Percentiles rank a stretch among this genome's conserved stretches.
These are phyloP conservation scores for Simplicillium sp. DNA, from an alignment of 2,329 filamentous ascomycete species.

Conservation along the genomic window DNA sequence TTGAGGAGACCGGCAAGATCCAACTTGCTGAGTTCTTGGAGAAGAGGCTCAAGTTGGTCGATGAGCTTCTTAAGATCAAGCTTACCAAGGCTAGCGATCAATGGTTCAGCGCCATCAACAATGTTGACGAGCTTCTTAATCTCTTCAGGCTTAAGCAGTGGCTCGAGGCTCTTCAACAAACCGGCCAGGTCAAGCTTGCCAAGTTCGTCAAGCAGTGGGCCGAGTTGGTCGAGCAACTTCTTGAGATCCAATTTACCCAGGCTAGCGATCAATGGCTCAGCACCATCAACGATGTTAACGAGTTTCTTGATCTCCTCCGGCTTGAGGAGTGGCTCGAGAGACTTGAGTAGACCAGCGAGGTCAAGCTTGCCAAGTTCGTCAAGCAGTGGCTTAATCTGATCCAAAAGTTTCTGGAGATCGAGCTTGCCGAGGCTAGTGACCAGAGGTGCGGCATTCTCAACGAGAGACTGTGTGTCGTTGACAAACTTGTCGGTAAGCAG, in stretches of 20 bases:
- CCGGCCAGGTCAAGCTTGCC: slow-evolving; percentile 19
- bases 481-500: slow-evolving; percentile 17
- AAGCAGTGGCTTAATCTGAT: slow-evolving; percentile 22
- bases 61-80: slow-evolving; percentile 24
- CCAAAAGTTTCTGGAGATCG: slow-evolving; percentile 22
- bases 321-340: slow-evolving; percentile 7
- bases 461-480: slow-evolving; percentile 21
- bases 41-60: slow-evolving; percentile 13
- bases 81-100: slow-evolving; percentile 17
- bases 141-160: slow-evolving; percentile 16
- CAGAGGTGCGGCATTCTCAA: slow-evolving; percentile 23
- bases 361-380: slow-evolving; percentile 18
- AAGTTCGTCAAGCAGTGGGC: slow-evolving; percentile 19
- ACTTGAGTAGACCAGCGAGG: slow-evolving; percentile 19
- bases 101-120: slow-evolving; percentile 12
- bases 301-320: slow-evolving; percentile 7
- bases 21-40: slow-evolving; percentile 15
- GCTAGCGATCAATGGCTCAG: slow-evolving; percentile 5
- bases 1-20: slow-evolving; percentile 17
- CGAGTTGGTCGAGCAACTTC: slow-evolving; percentile 5
- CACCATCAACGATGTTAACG: slow-evolving; percentile 4
- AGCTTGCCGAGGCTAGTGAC: slow-evolving; percentile 16
- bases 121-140: slow-evolving; percentile 13
- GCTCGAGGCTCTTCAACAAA: slow-evolving; percentile 16
- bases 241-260: slow-evolving; percentile 7